Evolutionary conservation across 2,329 filamentous ascomycete genomes (phyloP), one percentile per base, ranked within the genome.

Genomic region (Zymoseptoria tritici): DNA sequence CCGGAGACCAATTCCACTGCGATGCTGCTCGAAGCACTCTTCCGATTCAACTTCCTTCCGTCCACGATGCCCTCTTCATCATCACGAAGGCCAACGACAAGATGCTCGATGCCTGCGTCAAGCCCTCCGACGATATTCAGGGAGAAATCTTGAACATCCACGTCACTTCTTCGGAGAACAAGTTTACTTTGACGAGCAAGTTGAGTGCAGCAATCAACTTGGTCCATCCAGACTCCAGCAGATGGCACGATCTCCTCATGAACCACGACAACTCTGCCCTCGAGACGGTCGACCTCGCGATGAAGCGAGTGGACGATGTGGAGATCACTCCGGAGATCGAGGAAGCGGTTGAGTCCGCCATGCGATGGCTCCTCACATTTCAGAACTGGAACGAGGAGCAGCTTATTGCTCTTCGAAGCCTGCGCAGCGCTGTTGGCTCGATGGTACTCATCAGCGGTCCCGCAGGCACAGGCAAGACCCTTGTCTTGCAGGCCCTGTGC

Each of bases 351-450:
- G 59, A 64, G 9, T 31, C 61, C 31, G 60, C 60, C 7, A 62
- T 58, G 21, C 26, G 57, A 16, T 57, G 55, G 58, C 55, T 65
- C 54, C 53, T 62, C 1, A 46, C 50, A 13, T 65, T 57, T 55
- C 56, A 56, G 21, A 52, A 58, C 3, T 65, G 61, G 64, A 66
- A 64, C 24, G 22, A 42, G n/a, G 63, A 63, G 61, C 61, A 65
- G 24, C 51, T 64, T 11, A 26, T 57, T 9, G 63, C 61, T 7
- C 55, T 66, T n/a, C 36, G 56, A 9, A 60, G 61, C 55, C 31
- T 66, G 21, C 57, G 60, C 22, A 22, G 46, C 16, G 58, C 64
- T 1, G 55, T 62, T 19, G 61, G 63, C 1, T 53, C 61, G 16
- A 59, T 63, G 29, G 54, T 64, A 7, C 51, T 66, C 5, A 60